Evolutionary conservation across 108 stramenopile genomes (phyloP).

Genomic region (Skeletonema potamos): DNA sequence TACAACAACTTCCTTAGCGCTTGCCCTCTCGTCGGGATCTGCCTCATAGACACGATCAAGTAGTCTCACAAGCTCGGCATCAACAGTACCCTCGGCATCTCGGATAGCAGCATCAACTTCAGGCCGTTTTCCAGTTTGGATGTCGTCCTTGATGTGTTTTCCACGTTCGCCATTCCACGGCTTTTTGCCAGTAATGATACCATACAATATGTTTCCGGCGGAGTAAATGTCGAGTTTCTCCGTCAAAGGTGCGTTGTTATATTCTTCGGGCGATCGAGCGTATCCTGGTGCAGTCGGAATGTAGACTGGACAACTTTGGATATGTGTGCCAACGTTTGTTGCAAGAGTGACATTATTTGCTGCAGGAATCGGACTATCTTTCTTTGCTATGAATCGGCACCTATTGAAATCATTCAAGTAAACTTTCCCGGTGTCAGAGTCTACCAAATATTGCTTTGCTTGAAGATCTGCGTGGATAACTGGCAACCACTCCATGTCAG

Average conservation of each 20-base stretch:
- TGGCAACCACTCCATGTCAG: constrained; percentile 42
- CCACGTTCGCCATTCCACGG: constrained; percentile 37
- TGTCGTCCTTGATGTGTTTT: constrained; percentile 21
- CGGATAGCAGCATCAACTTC: constrained; percentile 35
- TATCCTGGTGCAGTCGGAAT: constrained; percentile 81
- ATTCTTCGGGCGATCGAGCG: constrained; percentile 78
- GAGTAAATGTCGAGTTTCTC: constrained; percentile 51
- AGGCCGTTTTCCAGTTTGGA: constrained; percentile 31
- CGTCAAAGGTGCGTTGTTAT: constrained; percentile 33
- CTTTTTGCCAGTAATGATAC: constrained; percentile 44
- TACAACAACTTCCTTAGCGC: constrained; percentile 38
- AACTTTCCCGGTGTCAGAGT: constrained; percentile 36
- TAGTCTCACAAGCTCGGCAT: constrained; percentile 30
- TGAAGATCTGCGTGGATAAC: constrained; percentile 82
- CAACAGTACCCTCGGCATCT: constrained; percentile 27
- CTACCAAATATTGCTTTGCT: constrained; percentile 75
- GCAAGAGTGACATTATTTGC: not conserved
- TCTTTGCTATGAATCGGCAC: constrained; percentile 76
- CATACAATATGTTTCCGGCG: constrained; percentile 46
- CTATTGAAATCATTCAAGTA: constrained; percentile 89
- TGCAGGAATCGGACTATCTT: not conserved
- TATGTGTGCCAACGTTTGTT: not conserved
- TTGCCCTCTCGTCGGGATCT: constrained; percentile 36
- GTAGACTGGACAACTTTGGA: constrained; percentile 53
- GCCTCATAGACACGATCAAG: constrained; percentile 45